Conservation (phyloP, 805 yeast species). For the Saturnispora kantuleensis region DNA sequence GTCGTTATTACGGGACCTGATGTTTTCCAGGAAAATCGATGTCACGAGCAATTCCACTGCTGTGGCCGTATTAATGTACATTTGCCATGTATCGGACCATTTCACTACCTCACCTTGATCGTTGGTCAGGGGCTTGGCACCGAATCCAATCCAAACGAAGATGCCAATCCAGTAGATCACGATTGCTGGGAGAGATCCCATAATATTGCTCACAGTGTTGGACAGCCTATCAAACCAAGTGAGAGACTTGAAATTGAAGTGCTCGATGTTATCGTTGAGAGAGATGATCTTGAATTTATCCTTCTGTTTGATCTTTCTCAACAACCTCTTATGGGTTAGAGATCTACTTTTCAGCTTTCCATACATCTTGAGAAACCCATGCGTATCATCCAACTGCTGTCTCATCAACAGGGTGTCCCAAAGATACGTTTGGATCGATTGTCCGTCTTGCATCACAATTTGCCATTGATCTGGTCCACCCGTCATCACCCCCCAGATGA, state of each 20-base stretch:
- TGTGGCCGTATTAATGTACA: conserved; percentile 32
- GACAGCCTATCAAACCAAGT: conserved; percentile 28
- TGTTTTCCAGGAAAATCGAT: conserved; percentile 29
- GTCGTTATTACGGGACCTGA: conserved; percentile 30
- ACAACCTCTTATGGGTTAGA: conserved; percentile 15
- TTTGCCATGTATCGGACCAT: conserved; percentile 30
- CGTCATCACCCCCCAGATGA: conserved; percentile 20
- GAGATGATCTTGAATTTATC: conserved; percentile 1
- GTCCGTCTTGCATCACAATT: conserved; percentile 33
- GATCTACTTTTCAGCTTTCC: conserved; percentile 25
- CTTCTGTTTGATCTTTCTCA: conserved; percentile 1
- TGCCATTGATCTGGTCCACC: conserved; percentile 30
- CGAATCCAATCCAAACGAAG: conserved; percentile 30
- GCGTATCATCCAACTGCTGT: conserved; percentile 26
- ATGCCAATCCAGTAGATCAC: conserved; percentile 31
- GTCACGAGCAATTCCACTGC: conserved; percentile 28
- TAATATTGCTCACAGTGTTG: conserved; percentile 14
- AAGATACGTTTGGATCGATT: conserved; percentile 30
- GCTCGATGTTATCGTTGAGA: not conserved
- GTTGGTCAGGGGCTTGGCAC: conserved; percentile 19
- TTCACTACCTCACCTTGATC: conserved; percentile 12
- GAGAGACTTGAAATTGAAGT: conserved; percentile 16
- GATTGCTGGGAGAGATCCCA: conserved; percentile 27
- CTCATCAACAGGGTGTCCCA: conserved; percentile 33
- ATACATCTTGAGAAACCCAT: conserved; percentile 19